Conservation (phyloP, 2,329 filamentous ascomycete species). For the Penicillium polonicum region DNA sequence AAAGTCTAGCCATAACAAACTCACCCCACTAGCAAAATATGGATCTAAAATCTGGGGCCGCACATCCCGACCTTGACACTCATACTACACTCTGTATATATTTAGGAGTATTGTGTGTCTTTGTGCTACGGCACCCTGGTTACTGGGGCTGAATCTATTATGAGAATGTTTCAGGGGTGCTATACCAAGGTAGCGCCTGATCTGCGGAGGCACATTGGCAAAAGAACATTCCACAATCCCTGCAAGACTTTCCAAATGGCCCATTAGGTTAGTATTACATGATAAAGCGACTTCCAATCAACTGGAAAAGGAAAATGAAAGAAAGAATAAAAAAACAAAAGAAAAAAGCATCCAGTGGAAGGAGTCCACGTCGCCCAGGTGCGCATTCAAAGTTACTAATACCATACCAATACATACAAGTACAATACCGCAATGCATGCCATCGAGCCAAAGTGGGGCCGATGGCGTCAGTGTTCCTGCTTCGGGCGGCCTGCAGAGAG, state of each 20-base stretch:
- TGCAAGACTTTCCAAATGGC: conserved; percentile 1
- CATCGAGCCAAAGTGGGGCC: conserved; percentile 18
- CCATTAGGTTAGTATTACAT: neutral
- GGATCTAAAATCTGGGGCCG: conserved; percentile 30
- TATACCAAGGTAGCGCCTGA: neutral
- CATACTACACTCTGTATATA: neutral
- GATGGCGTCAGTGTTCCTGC: conserved; percentile 28
- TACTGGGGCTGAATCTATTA: conserved; percentile 7
- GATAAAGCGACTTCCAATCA: neutral
- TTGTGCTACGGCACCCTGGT: neutral
- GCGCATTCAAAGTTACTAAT: neutral
- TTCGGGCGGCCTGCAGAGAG: conserved; percentile 26
- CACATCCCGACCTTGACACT: conserved; percentile 23
- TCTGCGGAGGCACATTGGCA: conserved; percentile 10
- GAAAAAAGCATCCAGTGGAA: conserved; percentile 1
- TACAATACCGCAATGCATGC: conserved; percentile 14
- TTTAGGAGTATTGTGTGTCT: neutral
- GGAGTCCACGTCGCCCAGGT: conserved; percentile 3
- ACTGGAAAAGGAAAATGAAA: neutral
- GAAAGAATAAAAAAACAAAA: neutral
- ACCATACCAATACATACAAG: conserved; percentile 4
- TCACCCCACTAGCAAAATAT: conserved; percentile 20
- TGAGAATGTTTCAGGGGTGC: conserved; percentile 4
- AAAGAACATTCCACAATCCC: conserved; percentile 25
- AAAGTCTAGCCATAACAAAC: conserved; percentile 12